Evolutionary conservation across 768 basidiomycete species (phyloP), one percentile per base, ranked within the genome.

Genomic region (Pisolithus microcarpus): DNA sequence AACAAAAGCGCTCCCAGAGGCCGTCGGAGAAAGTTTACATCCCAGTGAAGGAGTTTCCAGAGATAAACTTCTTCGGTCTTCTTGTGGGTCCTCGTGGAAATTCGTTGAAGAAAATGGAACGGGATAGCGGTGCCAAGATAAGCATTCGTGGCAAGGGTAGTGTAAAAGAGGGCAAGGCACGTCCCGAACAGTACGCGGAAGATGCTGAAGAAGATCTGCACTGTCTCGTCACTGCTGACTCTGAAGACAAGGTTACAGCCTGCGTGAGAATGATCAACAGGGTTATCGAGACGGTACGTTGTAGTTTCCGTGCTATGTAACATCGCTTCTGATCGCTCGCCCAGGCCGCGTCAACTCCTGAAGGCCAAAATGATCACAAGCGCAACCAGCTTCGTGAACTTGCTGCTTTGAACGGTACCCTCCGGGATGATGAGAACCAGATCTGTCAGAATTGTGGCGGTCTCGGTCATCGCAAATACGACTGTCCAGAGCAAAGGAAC

Each of bases 311-410:
- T 1, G 53, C 26, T 28, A 21, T 37, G 6, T 9, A 46, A 46
- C 37, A 21, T 50, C 60, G 11, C 54, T 46, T 38, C 16, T 4
- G 62, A 9, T 9, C 34, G 9, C 11, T 6, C 43, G 51, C 38
- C 0, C 61, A 98, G 95, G 96, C 96, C 53, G 96, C 96, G 11
- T 98, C 95, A 13, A 96, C 94, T 7, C 96, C 96, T 6, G 96
- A 99, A 75, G 96, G 94, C 28, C 93, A 99, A 72, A 99, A 99
- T 66, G 95, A 96, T 62, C 96, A 99, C 75, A 99, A 99, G 69
- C 88, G 95, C 48, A 97, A 95, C 64, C 96, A 99, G 71, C 83
- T 99, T 42, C 90, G 96, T 60, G 96, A 99, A 67, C 80, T 99
- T 43, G 96, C 96, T 16, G 93, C 93, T 18, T 74, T 99, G 51